Evolutionary conservation across 257 asterid genomes (phyloP).

Genomic region (Rauvolfia tetraphylla): DNA sequence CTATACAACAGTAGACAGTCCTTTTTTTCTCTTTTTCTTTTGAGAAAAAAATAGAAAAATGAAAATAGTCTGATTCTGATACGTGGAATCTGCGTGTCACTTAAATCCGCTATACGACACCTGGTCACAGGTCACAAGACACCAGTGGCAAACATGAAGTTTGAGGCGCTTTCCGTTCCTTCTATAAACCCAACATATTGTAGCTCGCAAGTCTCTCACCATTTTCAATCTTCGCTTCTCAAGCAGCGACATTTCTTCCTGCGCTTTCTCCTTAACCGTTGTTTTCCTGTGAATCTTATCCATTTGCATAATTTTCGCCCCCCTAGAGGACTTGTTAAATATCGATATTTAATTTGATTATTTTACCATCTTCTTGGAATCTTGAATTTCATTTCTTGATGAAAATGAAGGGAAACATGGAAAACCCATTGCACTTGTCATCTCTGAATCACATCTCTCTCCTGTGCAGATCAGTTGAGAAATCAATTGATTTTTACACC

Average conservation of each 20-base stretch:
- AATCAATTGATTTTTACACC: constrained; percentile 71
- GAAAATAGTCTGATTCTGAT: constrained; percentile 35
- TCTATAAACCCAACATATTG: background rate
- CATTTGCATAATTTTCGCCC: background rate
- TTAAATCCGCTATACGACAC: constrained; percentile 18
- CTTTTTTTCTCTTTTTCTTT: too few relatives aligned
- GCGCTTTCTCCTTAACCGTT: background rate
- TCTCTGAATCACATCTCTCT: constrained; percentile 89
- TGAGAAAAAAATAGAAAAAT: too few relatives aligned
- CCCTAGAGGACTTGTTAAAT: background rate
- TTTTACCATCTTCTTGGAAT: background rate
- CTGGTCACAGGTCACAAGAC: constrained; percentile 9
- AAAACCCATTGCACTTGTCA: constrained; percentile 69
- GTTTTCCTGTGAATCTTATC: background rate
- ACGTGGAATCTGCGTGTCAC: constrained; percentile 53
- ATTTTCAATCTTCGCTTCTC: background rate
- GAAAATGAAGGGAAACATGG: constrained; percentile 53
- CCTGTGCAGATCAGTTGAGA: constrained; percentile 73
- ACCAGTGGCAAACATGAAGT: constrained; percentile 8
- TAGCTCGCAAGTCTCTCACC: background rate
- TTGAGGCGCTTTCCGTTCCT: background rate
- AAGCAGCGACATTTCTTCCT: background rate
- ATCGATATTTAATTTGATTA: background rate
- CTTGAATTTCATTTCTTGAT: background rate
- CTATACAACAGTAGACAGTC: too few relatives aligned